Base-by-base conservation (phyloP, 306 rosid species). In the Mucuna pruriens region DNA sequence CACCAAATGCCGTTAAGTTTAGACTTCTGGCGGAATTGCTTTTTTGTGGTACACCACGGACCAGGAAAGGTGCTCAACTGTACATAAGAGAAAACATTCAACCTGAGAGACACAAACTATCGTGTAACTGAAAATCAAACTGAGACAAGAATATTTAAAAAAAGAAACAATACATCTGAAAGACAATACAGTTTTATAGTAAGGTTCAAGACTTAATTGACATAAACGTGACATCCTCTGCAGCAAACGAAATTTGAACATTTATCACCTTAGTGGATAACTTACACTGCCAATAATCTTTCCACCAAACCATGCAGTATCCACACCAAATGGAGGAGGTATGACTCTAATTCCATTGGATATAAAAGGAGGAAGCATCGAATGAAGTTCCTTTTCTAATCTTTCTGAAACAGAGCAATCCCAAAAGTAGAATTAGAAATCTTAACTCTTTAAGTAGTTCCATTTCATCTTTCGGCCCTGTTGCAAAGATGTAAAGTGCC, bases 241-340 rank as follows among this genome's bases (percentile, higher is more conserved):
- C 34, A 58, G 48, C 34, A 6, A 45, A 63, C 75, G 45, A 10
- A 68, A 55, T 63, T 81, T 45, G n/a, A 22, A 51, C 13, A 57
- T 23, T 69, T 11, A 26, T 20, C 42, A 36, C 51, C 13, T 9
- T 40, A 36, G 79, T 20, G 66, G 49, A 83, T 42, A 49, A 83
- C 94, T 87, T 88, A 91, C 97, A 74, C 85, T 93, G 89, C 92
- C 82, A 80, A 93, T 85, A 44, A 85, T 80, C 83, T 86, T 90
- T 15, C 86, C 97, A 63, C 97, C 97, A 84, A 88, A 93, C 97
- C 97, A 93, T 74, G 92, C 90, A 34, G 97, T 79, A 44, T 91
- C 91, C 19, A 51, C 83, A 82, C 97, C 97, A 72, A 81, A 87
- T 70, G 90, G 96, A 81, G 97, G 94, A 61, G 96, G 90, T 70